Conservation (phyloP, 345 rosid genomes). For the Orychophragmus violaceus region DNA sequence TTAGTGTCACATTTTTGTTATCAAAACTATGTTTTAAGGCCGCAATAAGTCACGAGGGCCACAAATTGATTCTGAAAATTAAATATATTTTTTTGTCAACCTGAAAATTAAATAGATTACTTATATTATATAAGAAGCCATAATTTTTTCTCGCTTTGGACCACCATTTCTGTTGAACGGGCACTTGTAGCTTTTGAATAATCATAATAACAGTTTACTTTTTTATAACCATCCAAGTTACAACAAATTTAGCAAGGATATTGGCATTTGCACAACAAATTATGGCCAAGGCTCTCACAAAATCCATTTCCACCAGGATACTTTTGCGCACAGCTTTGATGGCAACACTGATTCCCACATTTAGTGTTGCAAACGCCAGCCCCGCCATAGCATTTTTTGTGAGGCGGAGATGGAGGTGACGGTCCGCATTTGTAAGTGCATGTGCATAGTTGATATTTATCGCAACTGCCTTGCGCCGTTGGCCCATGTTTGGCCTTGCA, state of each 20-base stretch:
- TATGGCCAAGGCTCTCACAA: background rate
- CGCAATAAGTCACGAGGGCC: too few relatives aligned
- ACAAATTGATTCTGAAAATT: too few relatives aligned
- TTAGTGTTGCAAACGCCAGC: background rate
- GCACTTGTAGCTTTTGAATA: background rate
- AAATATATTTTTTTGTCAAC: too few relatives aligned
- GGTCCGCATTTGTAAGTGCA: background rate
- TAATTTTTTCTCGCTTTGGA: too few relatives aligned
- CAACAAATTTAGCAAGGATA: background rate
- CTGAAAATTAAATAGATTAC: too few relatives aligned
- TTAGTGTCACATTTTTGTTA: too few relatives aligned
- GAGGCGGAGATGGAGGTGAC: background rate
- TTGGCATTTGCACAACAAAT: background rate
- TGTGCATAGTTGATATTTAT: background rate
- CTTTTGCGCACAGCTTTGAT: conserved; percentile 4
- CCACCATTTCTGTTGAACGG: too few relatives aligned
- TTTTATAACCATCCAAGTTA: background rate
- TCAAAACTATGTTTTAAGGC: too few relatives aligned
- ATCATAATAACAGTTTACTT: background rate
- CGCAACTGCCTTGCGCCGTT: background rate
- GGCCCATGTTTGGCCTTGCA: conserved; percentile 5
- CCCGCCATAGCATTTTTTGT: background rate
- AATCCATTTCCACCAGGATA: background rate
- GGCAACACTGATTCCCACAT: conserved; percentile 3
- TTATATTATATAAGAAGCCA: too few relatives aligned